phyloP scores from a whole-genome alignment of 225 moss, liverwort and hornwort species.

The Physcomitrium patens region DNA sequence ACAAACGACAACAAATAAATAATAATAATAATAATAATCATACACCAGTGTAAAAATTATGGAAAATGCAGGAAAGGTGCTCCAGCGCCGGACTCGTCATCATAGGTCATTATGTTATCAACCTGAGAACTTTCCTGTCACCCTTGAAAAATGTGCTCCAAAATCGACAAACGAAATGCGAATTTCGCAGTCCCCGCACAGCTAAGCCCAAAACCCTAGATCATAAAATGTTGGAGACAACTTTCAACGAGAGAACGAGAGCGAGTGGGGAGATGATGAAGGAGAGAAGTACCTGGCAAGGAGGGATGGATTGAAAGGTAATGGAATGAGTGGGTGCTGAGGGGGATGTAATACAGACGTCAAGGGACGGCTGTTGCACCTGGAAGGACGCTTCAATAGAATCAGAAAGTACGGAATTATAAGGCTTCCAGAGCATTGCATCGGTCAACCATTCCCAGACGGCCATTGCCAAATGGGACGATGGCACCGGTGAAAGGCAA shows the following conservation, averaged over 20 bases:
- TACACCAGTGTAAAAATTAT: too few species aligned
- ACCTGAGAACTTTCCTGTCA: too few species aligned
- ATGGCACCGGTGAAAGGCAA: too few species aligned
- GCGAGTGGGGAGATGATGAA: neutral
- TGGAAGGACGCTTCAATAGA: slow-evolving; percentile 51
- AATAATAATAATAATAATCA: too few species aligned
- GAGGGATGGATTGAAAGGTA: slow-evolving; percentile 37
- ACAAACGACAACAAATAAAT: too few species aligned
- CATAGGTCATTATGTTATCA: too few species aligned
- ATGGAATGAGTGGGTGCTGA: slow-evolving; percentile 47
- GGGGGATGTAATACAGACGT: slow-evolving; percentile 36
- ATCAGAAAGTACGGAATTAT: slow-evolving; percentile 32
- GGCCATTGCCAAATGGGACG: neutral
- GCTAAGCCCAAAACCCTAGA: neutral
- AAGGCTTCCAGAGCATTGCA: slow-evolving; percentile 50
- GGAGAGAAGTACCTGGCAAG: slow-evolving; percentile 46
- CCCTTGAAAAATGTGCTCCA: too few species aligned
- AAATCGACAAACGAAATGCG: too few species aligned
- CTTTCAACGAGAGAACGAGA: neutral
- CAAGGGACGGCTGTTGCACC: slow-evolving; percentile 33
- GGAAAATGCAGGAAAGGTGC: too few species aligned
- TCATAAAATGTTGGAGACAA: neutral
- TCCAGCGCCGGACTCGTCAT: too few species aligned
- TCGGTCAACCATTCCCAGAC: slow-evolving; percentile 69
- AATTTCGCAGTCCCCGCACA: neutral